Evolutionary conservation across 331 rosid genomes (phyloP).

Genomic region (Pyrus hybrid): DNA sequence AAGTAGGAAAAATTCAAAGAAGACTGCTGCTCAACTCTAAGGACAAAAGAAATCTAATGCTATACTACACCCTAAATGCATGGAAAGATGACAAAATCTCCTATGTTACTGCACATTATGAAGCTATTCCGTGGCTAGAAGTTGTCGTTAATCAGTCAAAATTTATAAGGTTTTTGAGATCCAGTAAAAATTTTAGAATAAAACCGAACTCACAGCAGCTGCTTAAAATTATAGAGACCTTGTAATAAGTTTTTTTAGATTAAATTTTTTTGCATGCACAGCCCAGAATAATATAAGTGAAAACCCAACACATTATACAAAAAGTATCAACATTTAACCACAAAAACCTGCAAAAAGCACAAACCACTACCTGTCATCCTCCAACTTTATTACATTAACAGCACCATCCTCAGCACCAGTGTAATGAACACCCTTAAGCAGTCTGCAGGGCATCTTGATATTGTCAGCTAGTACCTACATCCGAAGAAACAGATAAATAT

Average conservation of each 20-base stretch:
- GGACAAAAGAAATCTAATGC: background rate
- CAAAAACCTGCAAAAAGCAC: slow-evolving; percentile 14
- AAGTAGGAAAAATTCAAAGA: background rate
- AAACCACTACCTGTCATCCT: slow-evolving; percentile 75
- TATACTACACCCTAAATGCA: background rate
- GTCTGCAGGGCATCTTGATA: slow-evolving; percentile 94
- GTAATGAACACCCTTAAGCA: slow-evolving; percentile 92
- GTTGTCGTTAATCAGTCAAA: background rate
- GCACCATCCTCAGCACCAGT: slow-evolving; percentile 98
- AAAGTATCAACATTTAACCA: background rate
- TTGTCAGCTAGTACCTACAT: slow-evolving; percentile 90
- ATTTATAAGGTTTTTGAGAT: background rate
- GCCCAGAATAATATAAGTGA: background rate
- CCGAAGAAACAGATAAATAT: slow-evolving; percentile 23
- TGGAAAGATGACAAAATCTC: background rate
- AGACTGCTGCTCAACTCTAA: background rate
- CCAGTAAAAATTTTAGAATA: background rate
- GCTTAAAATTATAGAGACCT: background rate
- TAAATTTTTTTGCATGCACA: background rate
- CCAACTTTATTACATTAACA: slow-evolving; percentile 82
- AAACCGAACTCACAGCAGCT: background rate
- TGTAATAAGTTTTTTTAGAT: background rate
- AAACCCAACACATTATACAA: background rate
- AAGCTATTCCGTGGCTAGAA: background rate
- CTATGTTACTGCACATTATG: background rate